A percentile compares a stretch with the other conserved stretches of the same genome.
Conservation (phyloP, 441 rosid genomes). For the Euphorbia schlechtendalii region DNA sequence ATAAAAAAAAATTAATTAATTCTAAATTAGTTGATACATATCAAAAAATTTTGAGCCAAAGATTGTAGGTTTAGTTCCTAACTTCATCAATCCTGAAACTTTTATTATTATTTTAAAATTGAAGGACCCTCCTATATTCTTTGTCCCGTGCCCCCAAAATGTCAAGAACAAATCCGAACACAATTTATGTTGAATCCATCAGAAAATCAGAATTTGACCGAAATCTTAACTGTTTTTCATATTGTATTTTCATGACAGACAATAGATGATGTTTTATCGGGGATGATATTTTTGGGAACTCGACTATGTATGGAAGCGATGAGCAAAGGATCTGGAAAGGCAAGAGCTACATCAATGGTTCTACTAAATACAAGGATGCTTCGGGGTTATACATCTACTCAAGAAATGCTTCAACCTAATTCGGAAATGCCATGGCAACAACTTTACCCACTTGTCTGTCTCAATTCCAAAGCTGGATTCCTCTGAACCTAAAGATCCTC, state of each 20-base stretch:
- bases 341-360: constrained; percentile 31
- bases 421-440: constrained; percentile 41
- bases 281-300: constrained; percentile 35
- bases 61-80: too few relatives aligned
- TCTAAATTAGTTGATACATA: too few relatives aligned
- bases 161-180: too few relatives aligned
- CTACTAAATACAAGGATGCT: constrained; percentile 36
- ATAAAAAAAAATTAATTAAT: too few relatives aligned
- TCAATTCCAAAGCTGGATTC: constrained; percentile 22
- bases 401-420: constrained; percentile 40
- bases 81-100: too few relatives aligned
- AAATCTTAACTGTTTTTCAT: neutral
- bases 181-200: too few relatives aligned
- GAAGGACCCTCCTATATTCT: too few relatives aligned
- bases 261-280: constrained; percentile 39
- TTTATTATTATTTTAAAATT: too few relatives aligned
- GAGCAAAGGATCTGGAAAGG: constrained; percentile 8
- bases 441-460: constrained; percentile 31
- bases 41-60: too few relatives aligned
- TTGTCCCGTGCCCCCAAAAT: too few relatives aligned
- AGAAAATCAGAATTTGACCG: too few relatives aligned
- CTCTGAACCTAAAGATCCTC: constrained; percentile 22
- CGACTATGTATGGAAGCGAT: constrained; percentile 37
- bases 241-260: constrained; percentile 19
- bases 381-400: constrained; percentile 30